Base-by-base conservation (phyloP, 805 yeast species). In the Tetrapisispora taiwanensis region DNA sequence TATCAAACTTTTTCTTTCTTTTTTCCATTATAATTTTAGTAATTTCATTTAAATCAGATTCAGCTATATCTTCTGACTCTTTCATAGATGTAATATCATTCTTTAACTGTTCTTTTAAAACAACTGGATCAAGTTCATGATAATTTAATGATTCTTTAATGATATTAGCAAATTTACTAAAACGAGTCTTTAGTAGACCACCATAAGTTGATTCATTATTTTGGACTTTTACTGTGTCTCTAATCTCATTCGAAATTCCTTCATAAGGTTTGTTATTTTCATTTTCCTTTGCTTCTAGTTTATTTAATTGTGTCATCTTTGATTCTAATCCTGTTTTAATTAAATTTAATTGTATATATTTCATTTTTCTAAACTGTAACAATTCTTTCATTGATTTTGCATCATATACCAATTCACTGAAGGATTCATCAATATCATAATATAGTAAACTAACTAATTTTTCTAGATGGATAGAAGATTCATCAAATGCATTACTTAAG, bases 131-230 rank as follows among this genome's bases (percentile, higher is more conserved):
- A 14, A 55, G 43, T 24, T 61, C 66, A 39, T 55, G 62, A 41
- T 58, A 58, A 39, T 51, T 57, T 13, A 61, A 59, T 3, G 61
- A 47, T 22, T 61, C 67, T 36, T 60, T 61, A 3, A 62, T 62
- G 19, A 59, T 58, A 27, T 48, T 49, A 1, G 65, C 64, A 15
- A 62, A 15, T 43, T 61, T 58, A 43, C 50, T 58, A 39, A 61
- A 57, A 39, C 50, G 54, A 36, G 53, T 57, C 15, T 59, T 48
- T 8, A 59, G 38, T 32, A 50, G 54, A 1, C 63, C 61, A 37
- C 63, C 45, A 36, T 59, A 59, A 41, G 28, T 49, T 49, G 10
- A 53, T 52, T 38, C 47, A 48, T 34, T 47, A 17, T 38, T 18
- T 10, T 14, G 32, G 3, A 14, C 9, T 8, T 28, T 26, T 22